Evolutionary conservation across 805 yeast species (phyloP).

Genomic region (Yamadazyma kitorensis): DNA sequence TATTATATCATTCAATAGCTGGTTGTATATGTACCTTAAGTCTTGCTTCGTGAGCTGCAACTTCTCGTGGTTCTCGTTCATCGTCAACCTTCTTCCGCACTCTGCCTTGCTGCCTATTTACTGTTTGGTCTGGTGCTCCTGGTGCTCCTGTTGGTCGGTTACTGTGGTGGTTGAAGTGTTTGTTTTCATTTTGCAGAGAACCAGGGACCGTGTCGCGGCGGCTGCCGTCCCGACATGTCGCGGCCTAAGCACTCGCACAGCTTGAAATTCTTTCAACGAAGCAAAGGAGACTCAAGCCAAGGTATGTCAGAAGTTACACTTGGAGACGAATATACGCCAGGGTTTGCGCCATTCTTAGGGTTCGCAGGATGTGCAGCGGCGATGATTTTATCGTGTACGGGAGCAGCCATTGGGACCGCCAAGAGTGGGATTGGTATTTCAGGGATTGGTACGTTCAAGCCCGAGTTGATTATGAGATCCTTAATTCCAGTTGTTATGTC

Average conservation of each 20-base stretch:
- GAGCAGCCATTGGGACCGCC: conserved; percentile 98
- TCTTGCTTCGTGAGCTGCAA: conserved; percentile 53
- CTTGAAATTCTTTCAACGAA: neutral
- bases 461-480: conserved; percentile 94
- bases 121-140: too few species aligned
- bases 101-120: too few species aligned
- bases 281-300: too few species aligned
- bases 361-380: conserved; percentile 97
- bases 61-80: conserved; percentile 29
- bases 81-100: too few species aligned
- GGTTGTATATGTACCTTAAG: conserved; percentile 45
- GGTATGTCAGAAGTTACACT: conserved; percentile 9
- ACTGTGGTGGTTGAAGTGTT: too few species aligned
- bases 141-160: too few species aligned
- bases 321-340: conserved; percentile 70
- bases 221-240: too few species aligned
- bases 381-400: conserved; percentile 88
- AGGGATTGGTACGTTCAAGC: conserved; percentile 97
- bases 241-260: too few species aligned
- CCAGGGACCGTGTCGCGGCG: too few species aligned
- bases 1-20: conserved; percentile 40
- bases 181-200: too few species aligned
- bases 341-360: conserved; percentile 95
- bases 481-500: conserved; percentile 97
- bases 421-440: conserved; percentile 97